Evolutionary conservation across 495 filamentous ascomycete genomes (phyloP).

Genomic region (Aspergillus avenaceus): DNA sequence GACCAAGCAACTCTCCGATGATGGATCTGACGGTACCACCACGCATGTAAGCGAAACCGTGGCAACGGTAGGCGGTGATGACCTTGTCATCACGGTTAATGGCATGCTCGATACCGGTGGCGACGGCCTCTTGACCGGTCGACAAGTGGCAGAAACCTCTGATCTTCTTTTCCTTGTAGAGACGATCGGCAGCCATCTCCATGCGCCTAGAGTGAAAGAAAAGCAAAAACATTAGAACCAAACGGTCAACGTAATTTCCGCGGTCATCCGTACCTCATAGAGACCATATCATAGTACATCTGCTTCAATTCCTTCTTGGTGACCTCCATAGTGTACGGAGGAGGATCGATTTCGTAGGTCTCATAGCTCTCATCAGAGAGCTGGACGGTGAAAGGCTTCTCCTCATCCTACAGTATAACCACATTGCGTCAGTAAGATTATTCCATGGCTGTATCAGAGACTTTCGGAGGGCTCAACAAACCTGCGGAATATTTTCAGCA

Average conservation of each 20-base stretch:
- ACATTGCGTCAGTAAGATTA: constrained; percentile 24
- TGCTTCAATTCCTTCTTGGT: constrained; percentile 97
- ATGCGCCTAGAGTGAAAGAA: constrained; percentile 63
- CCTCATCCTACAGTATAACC: constrained; percentile 66
- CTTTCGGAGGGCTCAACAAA: constrained; percentile 57
- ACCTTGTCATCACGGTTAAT: constrained; percentile 86
- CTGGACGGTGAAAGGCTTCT: constrained; percentile 86
- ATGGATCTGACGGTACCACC: constrained; percentile 88
- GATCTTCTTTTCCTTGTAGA: constrained; percentile 99
- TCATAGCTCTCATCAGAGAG: constrained; percentile 98
- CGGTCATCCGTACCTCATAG: constrained; percentile 63
- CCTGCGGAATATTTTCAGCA: constrained; percentile 70
- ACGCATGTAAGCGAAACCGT: constrained; percentile 97
- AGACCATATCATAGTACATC: constrained; percentile 98
- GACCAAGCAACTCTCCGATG: constrained; percentile 93
- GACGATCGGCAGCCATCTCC: constrained; percentile 97
- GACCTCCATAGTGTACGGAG: constrained; percentile 81
- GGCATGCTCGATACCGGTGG: constrained; percentile 94
- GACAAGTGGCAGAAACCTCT: constrained; percentile 99
- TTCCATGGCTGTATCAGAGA: not conserved
- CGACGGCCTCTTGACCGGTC: constrained; percentile 95
- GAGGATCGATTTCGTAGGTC: constrained; percentile 97
- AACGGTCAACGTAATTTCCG: constrained; percentile 3
- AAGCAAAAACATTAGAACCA: constrained; percentile 1
- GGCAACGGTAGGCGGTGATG: constrained; percentile 97